phyloP scores from a whole-genome alignment of 192 early-diverging fungal species.

The Linnemannia elongata region DNA sequence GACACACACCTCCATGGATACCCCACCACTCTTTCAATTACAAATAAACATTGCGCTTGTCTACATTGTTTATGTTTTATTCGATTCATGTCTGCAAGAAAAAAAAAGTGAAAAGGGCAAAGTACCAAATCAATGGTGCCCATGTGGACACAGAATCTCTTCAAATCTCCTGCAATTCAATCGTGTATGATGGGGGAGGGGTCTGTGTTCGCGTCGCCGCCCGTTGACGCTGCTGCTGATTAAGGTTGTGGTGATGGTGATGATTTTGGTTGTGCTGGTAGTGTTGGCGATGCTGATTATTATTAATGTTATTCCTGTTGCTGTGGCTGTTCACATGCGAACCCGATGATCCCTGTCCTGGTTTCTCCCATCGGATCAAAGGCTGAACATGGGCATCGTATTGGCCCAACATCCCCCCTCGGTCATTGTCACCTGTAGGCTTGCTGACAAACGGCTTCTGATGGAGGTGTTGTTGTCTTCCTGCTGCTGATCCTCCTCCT shows the following conservation, averaged over 20 bases:
- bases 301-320: not conserved
- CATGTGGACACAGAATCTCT: not conserved
- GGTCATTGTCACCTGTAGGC: not conserved
- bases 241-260: not conserved
- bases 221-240: constrained; percentile 8
- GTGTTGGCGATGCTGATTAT: not conserved
- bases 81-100: not conserved
- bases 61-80: not conserved
- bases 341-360: constrained; percentile 8
- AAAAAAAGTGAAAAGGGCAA: not conserved
- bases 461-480: not conserved
- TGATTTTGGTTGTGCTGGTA: not conserved
- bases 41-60: not conserved
- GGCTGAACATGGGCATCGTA: constrained; percentile 53
- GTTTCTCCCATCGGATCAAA: constrained; percentile 36
- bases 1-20: not conserved
- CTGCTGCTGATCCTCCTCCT: not conserved
- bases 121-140: not conserved
- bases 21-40: not conserved
- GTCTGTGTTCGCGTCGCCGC: constrained; percentile 2
- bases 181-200: constrained; percentile 38
- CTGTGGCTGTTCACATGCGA: not conserved
- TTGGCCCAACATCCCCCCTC: not conserved
- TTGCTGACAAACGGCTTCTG: constrained; percentile 7
- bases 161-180: constrained; percentile 37